A percentile compares a stretch with the other conserved stretches of the same genome.
These are phyloP conservation scores for Marchantia paleacea DNA, from an alignment of 225 moss, liverwort and hornwort species.

Conservation along the genomic window DNA sequence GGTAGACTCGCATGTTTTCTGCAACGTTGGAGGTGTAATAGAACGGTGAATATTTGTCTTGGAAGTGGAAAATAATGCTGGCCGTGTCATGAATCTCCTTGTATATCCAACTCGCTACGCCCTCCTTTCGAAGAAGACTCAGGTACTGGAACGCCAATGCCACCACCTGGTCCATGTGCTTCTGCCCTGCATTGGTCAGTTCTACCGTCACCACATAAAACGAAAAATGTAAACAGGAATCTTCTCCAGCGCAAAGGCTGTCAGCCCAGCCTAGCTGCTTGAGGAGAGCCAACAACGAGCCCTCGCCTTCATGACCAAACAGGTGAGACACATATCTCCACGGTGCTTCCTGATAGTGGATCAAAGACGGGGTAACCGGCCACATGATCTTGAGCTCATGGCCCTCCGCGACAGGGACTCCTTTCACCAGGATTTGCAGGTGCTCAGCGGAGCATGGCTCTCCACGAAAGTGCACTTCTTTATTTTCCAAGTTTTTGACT, in stretches of 20 bases:
- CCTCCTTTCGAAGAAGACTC: slow-evolving; percentile 62
- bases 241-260: slow-evolving; percentile 76
- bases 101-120: slow-evolving; percentile 79
- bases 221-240: slow-evolving; percentile 68
- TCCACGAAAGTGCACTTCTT: slow-evolving; percentile 60
- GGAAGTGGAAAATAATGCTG: slow-evolving; percentile 87
- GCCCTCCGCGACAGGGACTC: slow-evolving; percentile 80
- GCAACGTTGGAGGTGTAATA: slow-evolving; percentile 70
- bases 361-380: slow-evolving; percentile 78
- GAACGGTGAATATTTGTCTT: slow-evolving; percentile 83
- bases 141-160: slow-evolving; percentile 76
- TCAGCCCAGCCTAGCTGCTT: slow-evolving; percentile 93
- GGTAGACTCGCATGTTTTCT: slow-evolving; percentile 86
- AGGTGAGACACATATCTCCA: slow-evolving; percentile 72
- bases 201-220: slow-evolving; percentile 80
- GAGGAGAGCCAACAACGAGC: slow-evolving; percentile 77
- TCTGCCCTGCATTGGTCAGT: slow-evolving; percentile 85
- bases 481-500: slow-evolving; percentile 60
- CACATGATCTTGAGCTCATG: slow-evolving; percentile 79
- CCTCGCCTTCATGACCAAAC: slow-evolving; percentile 87
- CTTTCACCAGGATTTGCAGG: slow-evolving; percentile 82
- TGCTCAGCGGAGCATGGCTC: slow-evolving; percentile 79
- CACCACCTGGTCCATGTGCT: slow-evolving; percentile 76
- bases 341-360: slow-evolving; percentile 67
- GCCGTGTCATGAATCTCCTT: slow-evolving; percentile 85